These are phyloP conservation scores for Verticillium klebahnii DNA, from an alignment of 2,329 filamentous ascomycete species.

Conservation along the genomic window DNA sequence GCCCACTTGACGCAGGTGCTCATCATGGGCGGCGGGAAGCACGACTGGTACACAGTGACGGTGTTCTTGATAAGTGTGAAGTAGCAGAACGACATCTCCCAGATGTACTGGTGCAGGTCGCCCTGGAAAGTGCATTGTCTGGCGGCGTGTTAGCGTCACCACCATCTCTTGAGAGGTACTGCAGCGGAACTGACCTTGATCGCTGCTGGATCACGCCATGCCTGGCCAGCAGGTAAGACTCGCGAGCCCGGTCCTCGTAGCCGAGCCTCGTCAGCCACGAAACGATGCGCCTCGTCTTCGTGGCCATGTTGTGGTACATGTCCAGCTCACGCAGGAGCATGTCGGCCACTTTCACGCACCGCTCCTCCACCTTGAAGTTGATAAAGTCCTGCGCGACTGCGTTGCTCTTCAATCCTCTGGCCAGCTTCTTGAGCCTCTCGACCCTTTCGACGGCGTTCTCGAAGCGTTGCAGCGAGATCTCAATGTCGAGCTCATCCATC, in stretches of 20 bases:
- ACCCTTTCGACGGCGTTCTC: constrained; percentile 79
- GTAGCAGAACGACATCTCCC: constrained; percentile 91
- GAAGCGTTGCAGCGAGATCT: constrained; percentile 86
- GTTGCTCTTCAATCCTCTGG: constrained; percentile 79
- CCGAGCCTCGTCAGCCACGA: constrained; percentile 81
- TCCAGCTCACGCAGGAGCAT: constrained; percentile 74
- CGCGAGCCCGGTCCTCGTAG: constrained; percentile 84
- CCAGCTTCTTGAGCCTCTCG: constrained; percentile 78
- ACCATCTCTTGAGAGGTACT: not conserved
- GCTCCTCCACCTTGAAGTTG: constrained; percentile 82
- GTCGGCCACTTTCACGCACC: constrained; percentile 70
- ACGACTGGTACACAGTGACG: constrained; percentile 79
- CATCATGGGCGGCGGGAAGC: constrained; percentile 83
- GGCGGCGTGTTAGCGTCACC: not conserved
- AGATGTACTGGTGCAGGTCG: constrained; percentile 87
- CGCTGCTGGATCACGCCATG: constrained; percentile 75
- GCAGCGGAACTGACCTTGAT: constrained; percentile 57
- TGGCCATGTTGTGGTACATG: constrained; percentile 70
- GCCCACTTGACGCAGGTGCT: constrained; percentile 97
- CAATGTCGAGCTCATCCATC: constrained; percentile 93
- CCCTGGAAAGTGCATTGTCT: constrained; percentile 96
- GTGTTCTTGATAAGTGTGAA: constrained; percentile 95
- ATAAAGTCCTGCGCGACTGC: constrained; percentile 87
- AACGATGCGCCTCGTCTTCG: constrained; percentile 75
- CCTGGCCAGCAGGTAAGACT: constrained; percentile 78